Base-by-base conservation (phyloP, 2,329 filamentous ascomycete genomes). In the Penicillium sp. region DNA sequence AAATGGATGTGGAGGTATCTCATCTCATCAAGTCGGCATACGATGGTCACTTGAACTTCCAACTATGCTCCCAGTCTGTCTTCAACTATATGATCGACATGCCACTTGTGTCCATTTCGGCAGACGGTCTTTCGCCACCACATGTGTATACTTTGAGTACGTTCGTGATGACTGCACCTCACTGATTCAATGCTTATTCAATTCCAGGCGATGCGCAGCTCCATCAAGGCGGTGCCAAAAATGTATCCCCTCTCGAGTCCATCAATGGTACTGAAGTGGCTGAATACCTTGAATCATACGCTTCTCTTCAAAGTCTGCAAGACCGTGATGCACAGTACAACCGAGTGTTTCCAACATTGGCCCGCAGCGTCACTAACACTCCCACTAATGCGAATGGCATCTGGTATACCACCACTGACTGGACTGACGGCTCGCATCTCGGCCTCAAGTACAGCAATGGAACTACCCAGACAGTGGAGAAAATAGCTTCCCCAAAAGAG, bases 101-200 rank as follows among this genome's bases (percentile, higher is more conserved):
- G 6, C 73, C 79, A 8, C 69, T 87, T 0, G 81, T 86, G 0
- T 86, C 84, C 0, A 76, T 86, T 7, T 87, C 83, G 2, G 58
- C 70, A 3, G 83, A 87, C 62, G 84, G 84, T n/a, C 66, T 74
- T 16, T 75, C 79, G 47, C 63, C 83, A 10, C 85, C 85, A 0
- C 75, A 82, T 51, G 72, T 85, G 2, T 86, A 82, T 42, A 46
- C 56, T 27, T 51, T 63, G 25, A 50, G 61, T 62, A 51, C 27
- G 54, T 50, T 11, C n/a, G 9, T 18, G 16, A 18, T 6, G 2
- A 25, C 10, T 11, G 25, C 4, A n/a, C n/a, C n/a, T 16, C 10
- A 41, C 5, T 13, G 18, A 14, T 8, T 31, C 3, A 14, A 18
- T 18, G 13, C 47, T 60, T 18, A 60, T 30, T n/a, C 1, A 2